Evolutionary conservation across 805 yeast species (phyloP).

Genomic region (Hanseniaspora guilliermondii): DNA sequence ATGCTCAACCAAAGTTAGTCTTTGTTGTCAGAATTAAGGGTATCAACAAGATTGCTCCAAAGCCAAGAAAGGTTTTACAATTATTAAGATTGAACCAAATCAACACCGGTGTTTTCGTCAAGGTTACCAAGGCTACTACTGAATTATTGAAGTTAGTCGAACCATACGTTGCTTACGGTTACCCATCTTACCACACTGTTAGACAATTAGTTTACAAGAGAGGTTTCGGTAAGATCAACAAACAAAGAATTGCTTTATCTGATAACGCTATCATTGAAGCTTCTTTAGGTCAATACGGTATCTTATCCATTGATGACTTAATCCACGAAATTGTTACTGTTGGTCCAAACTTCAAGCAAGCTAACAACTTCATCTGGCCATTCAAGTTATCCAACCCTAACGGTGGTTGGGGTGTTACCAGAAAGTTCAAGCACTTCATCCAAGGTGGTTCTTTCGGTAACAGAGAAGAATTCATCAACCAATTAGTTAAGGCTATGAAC

Average conservation of each 20-base stretch:
- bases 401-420: constrained; percentile 95
- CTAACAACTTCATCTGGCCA: constrained; percentile 97
- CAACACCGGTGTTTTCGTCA: constrained; percentile 90
- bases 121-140: constrained; percentile 87
- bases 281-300: constrained; percentile 82
- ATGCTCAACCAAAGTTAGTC: constrained; percentile 87
- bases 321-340: constrained; percentile 92
- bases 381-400: constrained; percentile 92
- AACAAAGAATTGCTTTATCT: constrained; percentile 82
- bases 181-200: constrained; percentile 85
- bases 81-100: constrained; percentile 85
- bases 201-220: constrained; percentile 93
- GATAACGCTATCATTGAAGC: constrained; percentile 85
- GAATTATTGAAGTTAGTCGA: constrained; percentile 89
- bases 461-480: constrained; percentile 93
- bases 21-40: constrained; percentile 98
- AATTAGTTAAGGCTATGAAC: constrained; percentile 87
- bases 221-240: constrained; percentile 94
- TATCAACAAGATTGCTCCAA: constrained; percentile 96
- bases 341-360: constrained; percentile 98
- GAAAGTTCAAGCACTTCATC: constrained; percentile 94
- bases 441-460: constrained; percentile 98
- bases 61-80: constrained; percentile 97
- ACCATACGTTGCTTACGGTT: constrained; percentile 95
- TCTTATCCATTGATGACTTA: constrained; percentile 81